Percentiles rank a stretch among this genome's conserved stretches.
Evolutionary conservation across 208 protist species (phyloP).

Genomic region (Porcisia hertigi): DNA sequence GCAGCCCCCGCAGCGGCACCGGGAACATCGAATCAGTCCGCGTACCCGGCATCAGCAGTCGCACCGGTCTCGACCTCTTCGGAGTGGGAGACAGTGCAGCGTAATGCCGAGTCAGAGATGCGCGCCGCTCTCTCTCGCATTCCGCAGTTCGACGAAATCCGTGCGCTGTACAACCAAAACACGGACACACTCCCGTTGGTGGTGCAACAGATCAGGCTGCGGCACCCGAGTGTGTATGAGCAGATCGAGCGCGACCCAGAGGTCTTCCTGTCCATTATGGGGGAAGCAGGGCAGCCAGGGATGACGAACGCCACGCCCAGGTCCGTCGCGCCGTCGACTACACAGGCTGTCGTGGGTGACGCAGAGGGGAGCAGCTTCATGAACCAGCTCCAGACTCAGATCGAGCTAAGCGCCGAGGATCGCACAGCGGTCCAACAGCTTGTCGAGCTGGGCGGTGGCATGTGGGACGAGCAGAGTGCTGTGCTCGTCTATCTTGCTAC

Average conservation of each 20-base stretch:
- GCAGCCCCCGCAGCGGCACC: conserved; percentile 4
- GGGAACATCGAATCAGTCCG: conserved; percentile 7
- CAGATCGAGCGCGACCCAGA: conserved; percentile 66
- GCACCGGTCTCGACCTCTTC: background rate
- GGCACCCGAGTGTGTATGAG: conserved; percentile 68
- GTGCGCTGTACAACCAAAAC: conserved; percentile 61
- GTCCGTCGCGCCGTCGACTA: conserved; percentile 8
- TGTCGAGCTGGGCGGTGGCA: conserved; percentile 73
- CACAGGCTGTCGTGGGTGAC: background rate
- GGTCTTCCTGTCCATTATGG: conserved; percentile 76
- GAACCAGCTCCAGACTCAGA: conserved; percentile 24
- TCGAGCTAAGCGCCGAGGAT: conserved; percentile 57
- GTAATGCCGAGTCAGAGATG: conserved; percentile 31
- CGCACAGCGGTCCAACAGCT: conserved; percentile 56
- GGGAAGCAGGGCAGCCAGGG: conserved; percentile 27
- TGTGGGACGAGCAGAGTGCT: conserved; percentile 76
- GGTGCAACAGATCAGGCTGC: conserved; percentile 67
- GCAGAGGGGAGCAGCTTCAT: conserved; percentile 17
- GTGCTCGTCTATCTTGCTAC: conserved; percentile 72
- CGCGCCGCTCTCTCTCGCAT: conserved; percentile 55
- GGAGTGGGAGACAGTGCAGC: background rate
- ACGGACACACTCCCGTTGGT: conserved; percentile 53
- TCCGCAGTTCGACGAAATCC: conserved; percentile 79
- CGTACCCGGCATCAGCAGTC: conserved; percentile 2
- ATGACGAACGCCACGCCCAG: background rate